Conservation (phyloP, 208 protist species). For the Naegleria fowleri region DNA sequence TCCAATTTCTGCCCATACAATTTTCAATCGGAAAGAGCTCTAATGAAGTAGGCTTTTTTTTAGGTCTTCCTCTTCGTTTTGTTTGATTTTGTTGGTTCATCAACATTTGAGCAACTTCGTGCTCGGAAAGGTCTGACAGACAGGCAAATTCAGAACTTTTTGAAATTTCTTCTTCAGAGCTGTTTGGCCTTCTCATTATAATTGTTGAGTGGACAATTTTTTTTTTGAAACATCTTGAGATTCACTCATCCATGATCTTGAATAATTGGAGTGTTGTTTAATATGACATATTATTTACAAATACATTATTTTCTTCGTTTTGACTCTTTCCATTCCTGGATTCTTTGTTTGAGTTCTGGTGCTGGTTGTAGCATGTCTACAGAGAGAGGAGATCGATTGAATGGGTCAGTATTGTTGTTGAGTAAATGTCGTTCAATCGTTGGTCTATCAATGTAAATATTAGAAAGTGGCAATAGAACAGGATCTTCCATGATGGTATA, state of each 20-base stretch:
- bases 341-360: neutral
- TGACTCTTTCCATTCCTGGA: neutral
- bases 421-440: constrained; percentile 33
- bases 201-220: too few relatives aligned
- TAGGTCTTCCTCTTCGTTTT: neutral
- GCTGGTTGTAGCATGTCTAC: constrained; percentile 3
- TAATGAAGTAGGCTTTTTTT: neutral
- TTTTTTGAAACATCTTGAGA: too few relatives aligned
- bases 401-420: constrained; percentile 30
- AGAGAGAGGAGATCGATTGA: neutral
- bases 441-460: constrained; percentile 15
- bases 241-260: too few relatives aligned
- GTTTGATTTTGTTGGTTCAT: neutral
- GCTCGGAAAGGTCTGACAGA: neutral
- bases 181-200: too few relatives aligned
- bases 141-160: neutral
- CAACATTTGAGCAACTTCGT: neutral
- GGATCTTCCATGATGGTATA: constrained; percentile 33
- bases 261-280: too few relatives aligned
- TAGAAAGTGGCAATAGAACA: constrained; percentile 16
- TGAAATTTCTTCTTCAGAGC: neutral
- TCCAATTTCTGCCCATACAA: neutral
- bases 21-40: neutral
- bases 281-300: too few relatives aligned
- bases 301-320: constrained; percentile 13